A percentile compares a stretch with the other conserved stretches of the same genome.
These are phyloP conservation scores for Didymella lethalis DNA, from an alignment of 2,329 filamentous ascomycete species.

Conservation along the genomic window DNA sequence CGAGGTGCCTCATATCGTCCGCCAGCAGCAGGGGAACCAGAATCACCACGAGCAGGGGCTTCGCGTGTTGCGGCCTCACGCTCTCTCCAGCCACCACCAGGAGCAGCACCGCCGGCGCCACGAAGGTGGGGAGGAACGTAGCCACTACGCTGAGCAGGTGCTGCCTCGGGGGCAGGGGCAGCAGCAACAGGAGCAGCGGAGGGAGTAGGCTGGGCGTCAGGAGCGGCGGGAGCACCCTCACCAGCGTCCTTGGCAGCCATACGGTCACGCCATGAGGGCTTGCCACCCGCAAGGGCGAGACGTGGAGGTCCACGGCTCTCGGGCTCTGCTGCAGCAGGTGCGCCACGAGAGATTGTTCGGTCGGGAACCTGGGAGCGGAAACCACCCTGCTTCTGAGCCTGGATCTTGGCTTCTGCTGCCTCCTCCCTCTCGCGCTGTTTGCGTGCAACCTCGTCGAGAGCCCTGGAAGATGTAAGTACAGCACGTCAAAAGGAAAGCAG, in stretches of 20 bases:
- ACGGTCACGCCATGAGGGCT: constrained; percentile 77
- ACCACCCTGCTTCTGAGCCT: constrained; percentile 64
- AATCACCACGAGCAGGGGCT: constrained; percentile 35
- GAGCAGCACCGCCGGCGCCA: constrained; percentile 39
- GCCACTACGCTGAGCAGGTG: constrained; percentile 51
- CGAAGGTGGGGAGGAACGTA: constrained; percentile 59
- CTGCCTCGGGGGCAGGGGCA: constrained; percentile 41
- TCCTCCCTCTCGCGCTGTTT: constrained; percentile 84
- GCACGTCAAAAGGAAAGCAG: neutral
- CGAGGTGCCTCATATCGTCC: constrained; percentile 41
- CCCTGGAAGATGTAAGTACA: constrained; percentile 52
- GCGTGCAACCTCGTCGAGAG: constrained; percentile 68
- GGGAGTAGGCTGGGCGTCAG: constrained; percentile 45
- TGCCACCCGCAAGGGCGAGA: constrained; percentile 67
- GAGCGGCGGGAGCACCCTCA: constrained; percentile 42
- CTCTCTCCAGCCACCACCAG: constrained; percentile 48
- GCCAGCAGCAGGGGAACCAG: constrained; percentile 40
- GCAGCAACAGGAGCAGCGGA: constrained; percentile 44
- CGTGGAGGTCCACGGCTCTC: constrained; percentile 63
- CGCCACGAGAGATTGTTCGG: constrained; percentile 39
- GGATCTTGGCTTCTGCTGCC: constrained; percentile 80
- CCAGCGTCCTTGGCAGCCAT: constrained; percentile 61
- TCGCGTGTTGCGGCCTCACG: constrained; percentile 43
- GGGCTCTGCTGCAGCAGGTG: constrained; percentile 20
- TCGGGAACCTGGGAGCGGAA: constrained; percentile 47